A percentile compares a stretch with the other conserved stretches of the same genome.
Conservation (phyloP, 345 rosid species). For the sweet orange (Citrus sinensis) region DVS_A1.0 CM039169.1:28658001-28658500, state of each 20-base stretch:
- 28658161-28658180: conserved; percentile 53
- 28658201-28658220: neutral
- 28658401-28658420: conserved; percentile 56
- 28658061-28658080: conserved; percentile 58
- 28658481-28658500: neutral
- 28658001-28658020: conserved; percentile 42
- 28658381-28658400: conserved; percentile 30
- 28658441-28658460: neutral
- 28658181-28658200: conserved; percentile 70
- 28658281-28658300: conserved; percentile 90
- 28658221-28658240: neutral
- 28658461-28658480: neutral
- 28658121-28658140: conserved; percentile 70
- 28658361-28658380: conserved; percentile 26
- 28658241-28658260: neutral
- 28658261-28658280: neutral
- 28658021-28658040: conserved; percentile 48
- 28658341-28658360: conserved; percentile 77
- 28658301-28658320: conserved; percentile 77
- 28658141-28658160: conserved; percentile 77
- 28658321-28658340: conserved; percentile 65
- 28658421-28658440: neutral
- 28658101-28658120: conserved; percentile 60
- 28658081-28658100: conserved; percentile 78
- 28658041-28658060: conserved; percentile 66